Percentiles rank a stretch among this genome's conserved stretches.
These are phyloP conservation scores for Cyclotella kingstonii DNA, from an alignment of 108 stramenopile genomes.

Conservation along the genomic window DNA sequence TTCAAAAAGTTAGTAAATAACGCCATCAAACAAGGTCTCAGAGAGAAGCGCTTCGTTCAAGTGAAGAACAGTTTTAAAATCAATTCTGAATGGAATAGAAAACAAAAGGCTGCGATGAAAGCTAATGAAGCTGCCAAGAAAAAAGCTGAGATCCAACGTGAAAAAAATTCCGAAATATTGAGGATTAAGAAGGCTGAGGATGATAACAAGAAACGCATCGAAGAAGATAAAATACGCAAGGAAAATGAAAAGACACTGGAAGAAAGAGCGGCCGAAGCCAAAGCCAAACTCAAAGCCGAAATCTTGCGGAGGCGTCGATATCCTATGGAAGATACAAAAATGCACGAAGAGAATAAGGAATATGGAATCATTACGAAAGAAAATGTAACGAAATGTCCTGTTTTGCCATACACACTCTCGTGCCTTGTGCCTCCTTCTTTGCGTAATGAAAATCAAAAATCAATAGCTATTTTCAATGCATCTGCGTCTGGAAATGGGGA, in stretches of 20 bases:
- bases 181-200: slow-evolving; percentile 25
- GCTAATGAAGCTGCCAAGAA: slow-evolving; percentile 48
- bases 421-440: slow-evolving; percentile 32
- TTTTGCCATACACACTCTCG: slow-evolving; percentile 47
- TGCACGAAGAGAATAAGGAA: slow-evolving; percentile 80
- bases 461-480: slow-evolving; percentile 10
- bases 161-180: slow-evolving; percentile 36
- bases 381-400: slow-evolving; percentile 52
- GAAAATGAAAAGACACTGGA: slow-evolving; percentile 26
- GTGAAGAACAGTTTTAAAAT: slow-evolving; percentile 73
- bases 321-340: slow-evolving; percentile 78
- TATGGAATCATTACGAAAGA: slow-evolving; percentile 55
- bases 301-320: slow-evolving; percentile 65
- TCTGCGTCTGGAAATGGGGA: slow-evolving; percentile 27
- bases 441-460: slow-evolving; percentile 26
- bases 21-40: slow-evolving; percentile 67
- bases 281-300: slow-evolving; percentile 51
- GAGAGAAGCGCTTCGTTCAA: slow-evolving; percentile 63
- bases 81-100: slow-evolving; percentile 52
- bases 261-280: slow-evolving; percentile 31
- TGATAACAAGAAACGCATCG: slow-evolving; percentile 30
- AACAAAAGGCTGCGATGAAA: slow-evolving; percentile 47
- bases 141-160: slow-evolving; percentile 43
- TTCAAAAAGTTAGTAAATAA: slow-evolving; percentile 49
- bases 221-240: slow-evolving; percentile 26